Conservation (phyloP, 441 rosid genomes). For the Euphorbia corollata region DNA sequence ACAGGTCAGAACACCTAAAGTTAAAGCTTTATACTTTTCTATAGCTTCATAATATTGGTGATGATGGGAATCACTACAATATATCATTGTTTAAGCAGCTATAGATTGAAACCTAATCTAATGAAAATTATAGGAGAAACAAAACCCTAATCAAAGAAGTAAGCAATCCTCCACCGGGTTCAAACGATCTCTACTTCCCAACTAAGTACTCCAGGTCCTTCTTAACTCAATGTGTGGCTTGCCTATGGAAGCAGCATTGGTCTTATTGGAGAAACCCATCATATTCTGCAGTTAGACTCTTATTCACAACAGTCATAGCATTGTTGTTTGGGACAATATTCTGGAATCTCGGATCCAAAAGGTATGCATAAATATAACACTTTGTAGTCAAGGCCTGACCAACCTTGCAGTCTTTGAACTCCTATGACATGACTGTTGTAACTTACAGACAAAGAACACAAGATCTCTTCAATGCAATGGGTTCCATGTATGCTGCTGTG, state of each 20-base stretch:
- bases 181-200: constrained; percentile 42
- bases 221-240: constrained; percentile 43
- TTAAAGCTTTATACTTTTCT: neutral
- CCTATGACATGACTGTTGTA: neutral
- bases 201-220: constrained; percentile 40
- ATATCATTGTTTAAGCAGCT: neutral
- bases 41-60: neutral
- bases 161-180: constrained; percentile 35
- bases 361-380: constrained; percentile 22
- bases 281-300: constrained; percentile 43
- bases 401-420: neutral
- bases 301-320: constrained; percentile 44
- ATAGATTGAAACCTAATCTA: neutral
- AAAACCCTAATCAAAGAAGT: constrained; percentile 44
- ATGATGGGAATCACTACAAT: neutral
- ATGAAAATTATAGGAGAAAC: constrained; percentile 42
- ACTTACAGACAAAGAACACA: constrained; percentile 36
- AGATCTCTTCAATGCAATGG: constrained; percentile 70
- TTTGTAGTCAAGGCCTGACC: neutral
- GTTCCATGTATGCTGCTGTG: constrained; percentile 69
- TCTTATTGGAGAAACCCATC: constrained; percentile 58
- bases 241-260: constrained; percentile 58
- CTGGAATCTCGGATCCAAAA: constrained; percentile 51
- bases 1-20: constrained; percentile 31
- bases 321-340: constrained; percentile 53